Evolutionary conservation across 1,284 basidiomycete species (phyloP), one percentile per base, ranked within the genome.

Genomic region (Puccinia horiana): DNA sequence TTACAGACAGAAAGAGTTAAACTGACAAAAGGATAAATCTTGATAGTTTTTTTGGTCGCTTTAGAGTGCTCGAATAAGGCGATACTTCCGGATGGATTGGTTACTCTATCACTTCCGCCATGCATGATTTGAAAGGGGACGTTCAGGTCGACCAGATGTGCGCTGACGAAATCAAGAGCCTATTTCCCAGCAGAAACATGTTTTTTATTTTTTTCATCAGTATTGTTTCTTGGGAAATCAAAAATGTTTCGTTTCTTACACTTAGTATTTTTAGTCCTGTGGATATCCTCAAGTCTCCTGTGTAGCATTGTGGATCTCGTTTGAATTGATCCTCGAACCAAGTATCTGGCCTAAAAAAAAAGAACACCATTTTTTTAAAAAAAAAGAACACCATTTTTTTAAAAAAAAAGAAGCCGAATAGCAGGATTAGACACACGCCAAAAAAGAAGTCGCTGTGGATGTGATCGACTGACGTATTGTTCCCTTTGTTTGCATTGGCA

Each of bases 201-300:
- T n/a, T n/a, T n/a, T n/a, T 14, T 4, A 58, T 58, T 58, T 52
- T 18, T 18, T 3, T 4, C 5, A 52, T 52, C 49, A 52, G 56
- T n/a, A 26, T 35, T 67, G 12, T 37, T 67, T 63, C n/a, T 63
- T 29, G 23, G 23, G 35, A 76, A 42, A 58, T 76, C 23, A 58
- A 40, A 37, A 29, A 61, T 18, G 58, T 5, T 23, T 18, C 6
- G 29, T 44, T 26, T 18, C 56, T 32, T 26, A 84, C 84, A 9
- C 83, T 29, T n/a, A 87, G 76, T 63, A 85, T 84, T 0, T 84
- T 83, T 6, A 86, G 73, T 0, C 86, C 86, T 0, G 86, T 86
- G 1, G 84, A 83, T 73, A 86, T 83, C 12, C 86, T 82, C 6
- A 87, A 80, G 63, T 84, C 85, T 35, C 85, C 84, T 23, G 84